Evolutionary conservation across 2,329 filamentous ascomycete species (phyloP).

Genomic region (Magnaporthales sp.): DNA sequence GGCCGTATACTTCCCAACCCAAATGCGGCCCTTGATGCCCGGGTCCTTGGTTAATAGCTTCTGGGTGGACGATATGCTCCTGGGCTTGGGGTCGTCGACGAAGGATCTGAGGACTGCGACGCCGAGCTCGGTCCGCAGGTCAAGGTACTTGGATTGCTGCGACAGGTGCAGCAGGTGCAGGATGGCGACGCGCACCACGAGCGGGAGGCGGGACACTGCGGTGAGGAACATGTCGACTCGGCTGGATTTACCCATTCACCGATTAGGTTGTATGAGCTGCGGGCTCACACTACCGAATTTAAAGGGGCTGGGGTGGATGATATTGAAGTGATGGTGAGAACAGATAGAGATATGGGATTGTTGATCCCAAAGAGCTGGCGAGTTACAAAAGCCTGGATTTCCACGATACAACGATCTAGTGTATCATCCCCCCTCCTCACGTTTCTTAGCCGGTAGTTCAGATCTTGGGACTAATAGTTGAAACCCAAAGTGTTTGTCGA

Average conservation of each 20-base stretch:
- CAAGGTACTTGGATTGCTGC: constrained; percentile 64
- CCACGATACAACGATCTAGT: background rate
- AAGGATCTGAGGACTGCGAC: constrained; percentile 65
- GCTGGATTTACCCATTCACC: background rate
- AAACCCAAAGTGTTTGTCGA: background rate
- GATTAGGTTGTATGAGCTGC: background rate
- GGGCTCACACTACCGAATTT: background rate
- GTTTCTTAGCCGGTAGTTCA: background rate
- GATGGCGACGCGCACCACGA: constrained; percentile 52
- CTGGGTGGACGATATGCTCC: constrained; percentile 55
- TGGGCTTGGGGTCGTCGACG: constrained; percentile 29
- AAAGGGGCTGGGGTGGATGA: background rate
- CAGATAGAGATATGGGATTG: background rate
- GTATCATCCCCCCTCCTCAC: background rate
- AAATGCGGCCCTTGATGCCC: constrained; percentile 69
- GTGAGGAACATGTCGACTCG: constrained; percentile 13
- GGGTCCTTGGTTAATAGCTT: constrained; percentile 50
- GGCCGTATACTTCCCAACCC: constrained; percentile 66
- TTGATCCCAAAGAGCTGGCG: background rate
- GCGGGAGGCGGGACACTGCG: constrained; percentile 49
- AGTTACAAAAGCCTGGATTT: background rate
- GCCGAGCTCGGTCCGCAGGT: constrained; percentile 65
- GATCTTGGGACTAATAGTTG: background rate
- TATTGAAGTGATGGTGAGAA: background rate
- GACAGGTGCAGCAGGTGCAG: constrained; percentile 60